Evolutionary conservation across 2,329 filamentous ascomycete species (phyloP), one percentile per base, ranked within the genome.

Genomic region (Aspergillus calidoustus): DNA sequence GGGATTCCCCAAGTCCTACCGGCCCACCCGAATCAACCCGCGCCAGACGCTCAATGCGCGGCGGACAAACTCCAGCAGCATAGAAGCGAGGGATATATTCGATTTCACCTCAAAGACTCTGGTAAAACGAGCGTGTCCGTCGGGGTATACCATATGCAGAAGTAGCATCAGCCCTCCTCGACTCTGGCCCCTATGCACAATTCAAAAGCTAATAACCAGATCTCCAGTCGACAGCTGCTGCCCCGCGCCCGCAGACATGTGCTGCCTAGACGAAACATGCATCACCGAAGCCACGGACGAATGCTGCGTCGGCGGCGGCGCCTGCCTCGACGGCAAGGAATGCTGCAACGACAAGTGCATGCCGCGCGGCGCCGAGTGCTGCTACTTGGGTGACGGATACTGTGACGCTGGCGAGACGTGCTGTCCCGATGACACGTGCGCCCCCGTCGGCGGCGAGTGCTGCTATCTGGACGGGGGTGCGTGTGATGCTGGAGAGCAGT

Each of bases 301-400:
- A 13, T 51, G 48, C 28, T 51, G 48, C 30, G 23, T 51, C 4
- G 25, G 15, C 15, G 48, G 48, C 2, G 48, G 48, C 48, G 48
- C 48, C 4, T 51, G 48, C 7, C n/a, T 30, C 15, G 48, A 51
- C 15, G 48, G 48, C 13, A 28, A 13, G 3, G n/a, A n/a, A 15
- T 51, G 48, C 48, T 51, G 48, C 48, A 15, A 31, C 13, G 48
- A 51, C 25, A 23, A 23, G 25, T 51, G 48, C 48, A 51, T 51
- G 25, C 48, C 48, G 15, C 8, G 9, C 48, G 48, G 31, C 2
- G 25, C 9, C 2, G 31, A 51, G 19, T 51, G 48, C 25, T 51
- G 48, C 17, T 17, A 17, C 25, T 3, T 51, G 15, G 48, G 48
- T n/a, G 25, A 51, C 25, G 48, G 48, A 7, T 51, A 51, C 48